Evolutionary conservation across 2,329 filamentous ascomycete genomes (phyloP).

Genomic region (Penicillium sclerotiorum): DNA sequence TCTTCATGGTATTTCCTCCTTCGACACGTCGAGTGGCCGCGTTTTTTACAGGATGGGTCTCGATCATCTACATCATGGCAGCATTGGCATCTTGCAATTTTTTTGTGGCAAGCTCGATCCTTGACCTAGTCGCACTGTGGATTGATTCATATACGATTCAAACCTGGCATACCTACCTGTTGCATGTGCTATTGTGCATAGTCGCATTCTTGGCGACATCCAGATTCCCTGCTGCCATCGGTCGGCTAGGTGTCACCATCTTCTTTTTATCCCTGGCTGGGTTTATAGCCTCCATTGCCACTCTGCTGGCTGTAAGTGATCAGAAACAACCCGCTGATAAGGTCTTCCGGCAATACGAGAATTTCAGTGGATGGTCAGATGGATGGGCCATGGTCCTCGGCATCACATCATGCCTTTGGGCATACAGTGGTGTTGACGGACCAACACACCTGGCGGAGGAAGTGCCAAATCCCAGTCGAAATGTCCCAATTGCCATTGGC

Average conservation of each 20-base stretch:
- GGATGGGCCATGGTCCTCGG: conserved; percentile 26
- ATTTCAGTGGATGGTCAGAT: conserved; percentile 30
- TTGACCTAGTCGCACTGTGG: no score
- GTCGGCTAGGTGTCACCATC: conserved; percentile 15
- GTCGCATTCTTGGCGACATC: conserved; percentile 10
- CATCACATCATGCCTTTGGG: conserved; percentile 30
- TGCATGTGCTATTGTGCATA: neutral
- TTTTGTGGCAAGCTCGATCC: neutral
- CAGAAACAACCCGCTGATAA: conserved; percentile 12
- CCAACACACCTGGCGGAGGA: conserved; percentile 29
- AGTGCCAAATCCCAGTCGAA: conserved; percentile 21
- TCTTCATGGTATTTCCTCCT: conserved; percentile 26
- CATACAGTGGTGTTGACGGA: conserved; percentile 27
- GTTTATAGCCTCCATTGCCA: conserved; percentile 31
- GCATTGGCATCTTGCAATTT: conserved; percentile 24
- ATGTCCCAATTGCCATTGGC: conserved; percentile 24
- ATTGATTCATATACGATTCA: no score
- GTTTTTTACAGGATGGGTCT: conserved; percentile 30
- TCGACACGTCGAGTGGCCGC: conserved; percentile 16
- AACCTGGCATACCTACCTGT: no score
- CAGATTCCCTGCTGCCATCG: neutral
- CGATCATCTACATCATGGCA: no score
- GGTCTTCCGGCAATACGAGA: conserved; percentile 19
- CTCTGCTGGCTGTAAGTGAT: conserved; percentile 23
- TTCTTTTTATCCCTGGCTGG: conserved; percentile 23